Evolutionary conservation across 805 yeast species (phyloP).

Genomic region (Candida sithepensis): DNA sequence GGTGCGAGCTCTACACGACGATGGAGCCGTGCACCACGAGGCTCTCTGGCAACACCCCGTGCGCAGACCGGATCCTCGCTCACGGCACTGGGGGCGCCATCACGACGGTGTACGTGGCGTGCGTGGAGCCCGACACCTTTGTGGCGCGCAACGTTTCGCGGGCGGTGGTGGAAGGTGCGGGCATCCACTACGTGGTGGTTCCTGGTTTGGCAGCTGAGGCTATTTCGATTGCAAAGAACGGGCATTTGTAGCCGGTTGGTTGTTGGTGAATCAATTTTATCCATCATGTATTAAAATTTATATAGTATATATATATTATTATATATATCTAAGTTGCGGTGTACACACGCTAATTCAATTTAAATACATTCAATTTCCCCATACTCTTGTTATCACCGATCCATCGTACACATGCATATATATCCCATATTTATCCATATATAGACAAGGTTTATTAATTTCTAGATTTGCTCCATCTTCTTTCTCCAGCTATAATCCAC

Average conservation of each 20-base stretch:
- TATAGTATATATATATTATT: too few relatives aligned
- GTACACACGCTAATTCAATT: too few relatives aligned
- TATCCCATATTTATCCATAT: too few relatives aligned
- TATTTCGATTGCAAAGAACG: constrained; percentile 46
- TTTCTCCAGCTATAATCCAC: neutral
- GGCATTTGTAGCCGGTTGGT: constrained; percentile 43
- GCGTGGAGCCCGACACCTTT: constrained; percentile 84
- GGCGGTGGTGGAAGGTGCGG: constrained; percentile 47
- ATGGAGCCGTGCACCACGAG: constrained; percentile 97
- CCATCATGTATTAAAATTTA: too few relatives aligned
- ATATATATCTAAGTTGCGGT: too few relatives aligned
- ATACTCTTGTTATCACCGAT: too few relatives aligned
- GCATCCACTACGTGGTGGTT: constrained; percentile 70
- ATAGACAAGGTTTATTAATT: too few relatives aligned
- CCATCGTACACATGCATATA: too few relatives aligned
- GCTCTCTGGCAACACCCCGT: constrained; percentile 85
- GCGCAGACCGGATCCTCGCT: constrained; percentile 72
- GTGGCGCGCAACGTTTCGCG: constrained; percentile 72
- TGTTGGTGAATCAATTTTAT: too few relatives aligned
- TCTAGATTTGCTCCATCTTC: too few relatives aligned
- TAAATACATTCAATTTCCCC: too few relatives aligned
- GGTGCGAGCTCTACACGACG: constrained; percentile 84
- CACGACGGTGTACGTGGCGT: constrained; percentile 84
- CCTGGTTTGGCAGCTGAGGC: constrained; percentile 79
- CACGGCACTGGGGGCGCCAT: constrained; percentile 41